Evolutionary conservation across 306 rosid species (phyloP).

Genomic region (Cucumis melo): DNA sequence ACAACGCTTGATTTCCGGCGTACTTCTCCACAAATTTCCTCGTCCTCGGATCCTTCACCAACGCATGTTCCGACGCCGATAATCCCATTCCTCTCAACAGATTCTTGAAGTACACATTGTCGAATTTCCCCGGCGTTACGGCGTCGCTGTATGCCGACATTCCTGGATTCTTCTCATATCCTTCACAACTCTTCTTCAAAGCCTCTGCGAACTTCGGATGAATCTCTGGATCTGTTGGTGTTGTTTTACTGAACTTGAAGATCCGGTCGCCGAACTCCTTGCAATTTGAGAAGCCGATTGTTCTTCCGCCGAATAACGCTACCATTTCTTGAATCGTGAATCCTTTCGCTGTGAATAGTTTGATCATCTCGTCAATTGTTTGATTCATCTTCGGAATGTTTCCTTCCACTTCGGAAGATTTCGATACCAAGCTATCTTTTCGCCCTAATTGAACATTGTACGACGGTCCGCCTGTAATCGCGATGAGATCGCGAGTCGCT

Average conservation of each 20-base stretch:
- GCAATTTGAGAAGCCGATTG: conserved; percentile 44
- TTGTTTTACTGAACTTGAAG: conserved; percentile 15
- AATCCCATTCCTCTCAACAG: conserved; percentile 32
- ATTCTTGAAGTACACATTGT: conserved; percentile 33
- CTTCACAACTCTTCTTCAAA: conserved; percentile 27
- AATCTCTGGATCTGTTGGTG: conserved; percentile 30
- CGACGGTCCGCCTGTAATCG: conserved; percentile 36
- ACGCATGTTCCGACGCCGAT: conserved; percentile 19
- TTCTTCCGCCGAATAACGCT: conserved; percentile 36
- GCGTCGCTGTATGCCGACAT: conserved; percentile 45
- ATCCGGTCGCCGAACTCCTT: conserved; percentile 31
- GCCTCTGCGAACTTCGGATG: conserved; percentile 27
- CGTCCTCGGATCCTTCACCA: conserved; percentile 27
- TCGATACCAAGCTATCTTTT: conserved; percentile 26
- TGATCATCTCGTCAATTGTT: conserved; percentile 19
- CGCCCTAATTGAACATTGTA: conserved; percentile 30
- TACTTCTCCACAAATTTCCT: conserved; percentile 22
- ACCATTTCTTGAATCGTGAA: conserved; percentile 34
- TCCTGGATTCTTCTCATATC: conserved; percentile 13
- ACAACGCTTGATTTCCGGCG: conserved; percentile 21
- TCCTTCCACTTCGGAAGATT: conserved; percentile 14
- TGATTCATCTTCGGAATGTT: conserved; percentile 18
- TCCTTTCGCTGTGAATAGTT: conserved; percentile 19
- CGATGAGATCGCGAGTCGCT: conserved; percentile 32
- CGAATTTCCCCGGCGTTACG: conserved; percentile 37